A percentile compares a stretch with the other conserved stretches of the same genome.
phyloP scores from a whole-genome alignment of 2,329 filamentous ascomycete genomes.

The Trematosphaeria pertusa region DNA sequence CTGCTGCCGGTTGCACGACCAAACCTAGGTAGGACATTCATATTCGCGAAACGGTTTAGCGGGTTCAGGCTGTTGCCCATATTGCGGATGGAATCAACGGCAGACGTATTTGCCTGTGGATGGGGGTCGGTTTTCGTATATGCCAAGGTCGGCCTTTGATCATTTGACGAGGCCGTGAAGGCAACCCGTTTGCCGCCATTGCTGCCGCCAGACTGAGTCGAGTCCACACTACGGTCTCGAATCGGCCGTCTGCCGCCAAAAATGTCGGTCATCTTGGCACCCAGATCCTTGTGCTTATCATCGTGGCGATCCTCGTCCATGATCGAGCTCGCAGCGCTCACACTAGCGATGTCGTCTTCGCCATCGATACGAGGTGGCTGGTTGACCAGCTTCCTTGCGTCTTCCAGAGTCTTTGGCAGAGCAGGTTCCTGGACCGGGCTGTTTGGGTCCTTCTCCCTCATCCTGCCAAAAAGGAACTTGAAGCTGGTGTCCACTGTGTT shows the following conservation, averaged over 20 bases:
- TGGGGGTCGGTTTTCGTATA: constrained; percentile 35
- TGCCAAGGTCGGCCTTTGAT: constrained; percentile 32
- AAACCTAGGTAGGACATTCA: constrained; percentile 78
- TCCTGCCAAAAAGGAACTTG: constrained; percentile 87
- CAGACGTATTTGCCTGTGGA: constrained; percentile 57
- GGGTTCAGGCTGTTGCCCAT: constrained; percentile 83
- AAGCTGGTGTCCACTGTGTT: constrained; percentile 91
- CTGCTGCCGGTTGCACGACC: constrained; percentile 61
- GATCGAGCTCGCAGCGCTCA: constrained; percentile 61
- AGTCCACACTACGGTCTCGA: constrained; percentile 81
- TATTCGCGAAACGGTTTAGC: constrained; percentile 77
- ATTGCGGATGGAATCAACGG: constrained; percentile 82
- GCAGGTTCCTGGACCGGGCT: constrained; percentile 48
- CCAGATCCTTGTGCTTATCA: constrained; percentile 48
- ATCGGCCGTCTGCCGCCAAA: constrained; percentile 69
- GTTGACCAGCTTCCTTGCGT: constrained; percentile 86
- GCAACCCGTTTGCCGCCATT: constrained; percentile 66
- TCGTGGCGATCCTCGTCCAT: constrained; percentile 51
- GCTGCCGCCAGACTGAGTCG: constrained; percentile 68
- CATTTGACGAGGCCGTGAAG: constrained; percentile 47
- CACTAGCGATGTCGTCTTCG: constrained; percentile 59
- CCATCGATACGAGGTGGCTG: constrained; percentile 63
- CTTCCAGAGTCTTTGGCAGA: constrained; percentile 89
- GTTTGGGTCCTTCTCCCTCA: constrained; percentile 70
- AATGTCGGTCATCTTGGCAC: constrained; percentile 70